phyloP scores from a whole-genome alignment of 371 early-diverging fungal genomes.

The Coemansia sp. region DNA sequence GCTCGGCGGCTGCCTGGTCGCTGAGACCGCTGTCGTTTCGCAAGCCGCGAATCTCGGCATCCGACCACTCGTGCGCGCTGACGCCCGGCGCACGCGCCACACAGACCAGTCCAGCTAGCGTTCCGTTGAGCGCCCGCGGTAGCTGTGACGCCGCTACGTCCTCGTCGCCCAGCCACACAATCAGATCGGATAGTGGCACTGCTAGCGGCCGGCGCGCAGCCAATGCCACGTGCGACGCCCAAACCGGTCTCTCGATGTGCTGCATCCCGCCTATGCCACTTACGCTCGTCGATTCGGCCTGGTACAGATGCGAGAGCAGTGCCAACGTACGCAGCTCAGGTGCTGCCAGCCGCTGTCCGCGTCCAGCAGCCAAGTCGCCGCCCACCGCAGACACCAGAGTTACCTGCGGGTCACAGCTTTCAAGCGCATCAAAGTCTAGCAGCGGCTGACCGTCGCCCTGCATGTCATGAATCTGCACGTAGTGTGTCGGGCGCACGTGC shows the following conservation, averaged over 20 bases:
- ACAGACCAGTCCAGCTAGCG: constrained; percentile 56
- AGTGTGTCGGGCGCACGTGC: constrained; percentile 38
- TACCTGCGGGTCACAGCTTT: constrained; percentile 24
- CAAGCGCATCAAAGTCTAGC: constrained; percentile 37
- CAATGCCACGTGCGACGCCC: constrained; percentile 29
- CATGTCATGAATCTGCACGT: constrained; percentile 38
- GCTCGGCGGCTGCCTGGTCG: constrained; percentile 17
- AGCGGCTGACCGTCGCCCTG: constrained; percentile 11
- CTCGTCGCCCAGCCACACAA: constrained; percentile 52
- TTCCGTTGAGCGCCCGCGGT: constrained; percentile 57
- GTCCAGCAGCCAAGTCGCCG: constrained; percentile 25
- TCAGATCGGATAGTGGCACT: constrained; percentile 48
- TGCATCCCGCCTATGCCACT: too few relatives aligned
- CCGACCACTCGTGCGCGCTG: constrained; percentile 55
- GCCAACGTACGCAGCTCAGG: constrained; percentile 53
- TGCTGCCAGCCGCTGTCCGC: constrained; percentile 39
- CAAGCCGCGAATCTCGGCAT: constrained; percentile 52
- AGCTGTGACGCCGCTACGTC: constrained; percentile 56
- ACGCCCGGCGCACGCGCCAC: constrained; percentile 52
- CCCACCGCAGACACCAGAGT: constrained; percentile 45
- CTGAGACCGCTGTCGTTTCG: constrained; percentile 18
- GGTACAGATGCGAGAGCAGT: constrained; percentile 51
- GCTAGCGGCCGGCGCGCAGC: constrained; percentile 39
- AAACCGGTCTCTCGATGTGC: too few relatives aligned
- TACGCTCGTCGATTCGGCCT: not conserved